Conservation (phyloP, 1,284 basidiomycete genomes). For the Gymnopus androsaceus region DNA sequence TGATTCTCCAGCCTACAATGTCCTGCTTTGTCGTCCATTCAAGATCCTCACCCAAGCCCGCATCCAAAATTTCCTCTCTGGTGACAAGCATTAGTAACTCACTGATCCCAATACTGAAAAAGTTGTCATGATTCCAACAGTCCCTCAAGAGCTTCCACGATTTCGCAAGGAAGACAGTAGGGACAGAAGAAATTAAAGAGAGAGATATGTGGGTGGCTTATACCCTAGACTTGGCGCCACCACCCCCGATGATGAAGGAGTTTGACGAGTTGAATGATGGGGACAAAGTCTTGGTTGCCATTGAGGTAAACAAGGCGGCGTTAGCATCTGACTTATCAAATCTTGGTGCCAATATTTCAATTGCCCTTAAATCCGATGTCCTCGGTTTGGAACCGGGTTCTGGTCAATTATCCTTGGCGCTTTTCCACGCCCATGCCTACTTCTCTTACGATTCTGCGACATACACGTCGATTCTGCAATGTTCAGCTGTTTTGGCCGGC, state of each 20-base stretch:
- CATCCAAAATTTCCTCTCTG: neutral
- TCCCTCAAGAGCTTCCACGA: neutral
- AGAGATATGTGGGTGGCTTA: neutral
- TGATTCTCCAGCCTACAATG: no score
- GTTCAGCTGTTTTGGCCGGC: no score
- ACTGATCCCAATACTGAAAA: neutral
- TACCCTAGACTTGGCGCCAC: neutral
- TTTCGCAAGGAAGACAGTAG: neutral
- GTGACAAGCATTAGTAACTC: neutral
- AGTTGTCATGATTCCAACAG: neutral
- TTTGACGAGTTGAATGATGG: neutral
- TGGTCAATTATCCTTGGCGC: no score
- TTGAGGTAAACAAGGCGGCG: no score
- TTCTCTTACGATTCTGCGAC: no score
- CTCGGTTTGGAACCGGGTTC: no score
- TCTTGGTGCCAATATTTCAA: no score
- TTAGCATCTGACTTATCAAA: no score
- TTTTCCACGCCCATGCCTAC: no score
- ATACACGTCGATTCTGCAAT: no score
- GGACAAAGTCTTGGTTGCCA: no score
- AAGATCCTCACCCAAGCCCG: slow-evolving; percentile 29
- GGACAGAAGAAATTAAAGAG: neutral
- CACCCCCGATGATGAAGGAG: neutral
- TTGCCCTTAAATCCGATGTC: no score
- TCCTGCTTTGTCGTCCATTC: slow-evolving; percentile 35